phyloP scores from a whole-genome alignment of 257 asterid species.

The Primulina huaijiensis region DNA sequence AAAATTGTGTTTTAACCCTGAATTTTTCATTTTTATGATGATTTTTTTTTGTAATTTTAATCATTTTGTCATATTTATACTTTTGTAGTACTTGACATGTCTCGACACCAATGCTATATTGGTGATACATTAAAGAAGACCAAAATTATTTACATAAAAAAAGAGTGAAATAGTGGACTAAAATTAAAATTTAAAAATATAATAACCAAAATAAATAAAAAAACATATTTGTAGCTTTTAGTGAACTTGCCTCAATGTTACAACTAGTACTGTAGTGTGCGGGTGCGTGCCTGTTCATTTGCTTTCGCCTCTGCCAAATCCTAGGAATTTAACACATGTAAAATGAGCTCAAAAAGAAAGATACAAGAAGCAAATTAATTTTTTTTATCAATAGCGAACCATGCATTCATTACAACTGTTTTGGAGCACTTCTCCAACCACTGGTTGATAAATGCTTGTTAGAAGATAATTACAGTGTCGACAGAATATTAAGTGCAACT shows the following conservation, averaged over 20 bases:
- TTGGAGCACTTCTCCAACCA: neutral
- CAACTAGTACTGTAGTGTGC: neutral
- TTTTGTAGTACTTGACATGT: too few relatives aligned
- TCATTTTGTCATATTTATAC: too few relatives aligned
- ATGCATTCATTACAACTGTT: neutral
- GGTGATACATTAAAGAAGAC: too few relatives aligned
- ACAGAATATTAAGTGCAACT: too few relatives aligned
- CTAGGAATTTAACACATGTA: neutral
- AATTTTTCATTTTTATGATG: too few relatives aligned
- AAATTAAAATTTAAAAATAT: too few relatives aligned
- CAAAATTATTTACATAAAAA: too few relatives aligned
- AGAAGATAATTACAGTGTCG: neutral
- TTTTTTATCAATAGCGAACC: neutral
- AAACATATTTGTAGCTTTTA: neutral
- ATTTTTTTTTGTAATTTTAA: too few relatives aligned
- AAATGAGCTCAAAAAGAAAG: neutral
- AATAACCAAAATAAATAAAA: too few relatives aligned
- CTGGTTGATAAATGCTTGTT: neutral
- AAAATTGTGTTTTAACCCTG: too few relatives aligned
- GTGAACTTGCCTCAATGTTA: neutral
- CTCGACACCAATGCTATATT: too few relatives aligned
- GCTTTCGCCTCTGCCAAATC: slow-evolving; percentile 1
- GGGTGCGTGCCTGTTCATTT: slow-evolving; percentile 6
- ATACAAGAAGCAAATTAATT: neutral
- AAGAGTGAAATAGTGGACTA: too few relatives aligned